phyloP scores from a whole-genome alignment of 805 yeast species.

The Cyberlindnera sargentensis region DNA sequence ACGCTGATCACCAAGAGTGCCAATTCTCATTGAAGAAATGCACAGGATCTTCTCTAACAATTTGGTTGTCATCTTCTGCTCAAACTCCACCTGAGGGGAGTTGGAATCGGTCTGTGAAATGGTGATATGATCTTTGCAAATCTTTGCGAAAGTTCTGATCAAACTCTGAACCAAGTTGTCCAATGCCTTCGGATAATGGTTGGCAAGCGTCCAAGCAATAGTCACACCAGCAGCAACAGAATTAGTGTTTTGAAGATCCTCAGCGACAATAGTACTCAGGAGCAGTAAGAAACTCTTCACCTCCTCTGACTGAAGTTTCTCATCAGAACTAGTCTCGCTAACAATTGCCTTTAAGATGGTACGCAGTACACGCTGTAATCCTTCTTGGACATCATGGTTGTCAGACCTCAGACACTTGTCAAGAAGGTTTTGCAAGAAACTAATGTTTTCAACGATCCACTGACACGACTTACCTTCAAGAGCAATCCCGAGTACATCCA shows the following conservation, averaged over 20 bases:
- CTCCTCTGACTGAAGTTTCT: conserved; percentile 53
- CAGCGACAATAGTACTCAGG: conserved; percentile 63
- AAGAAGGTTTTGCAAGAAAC: conserved; percentile 61
- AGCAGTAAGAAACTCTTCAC: conserved; percentile 54
- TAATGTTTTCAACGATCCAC: conserved; percentile 74
- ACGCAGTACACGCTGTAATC: conserved; percentile 67
- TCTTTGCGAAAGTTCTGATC: conserved; percentile 82
- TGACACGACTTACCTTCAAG: conserved; percentile 66
- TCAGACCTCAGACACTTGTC: conserved; percentile 79
- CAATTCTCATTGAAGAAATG: conserved; percentile 72
- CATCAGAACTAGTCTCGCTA: conserved; percentile 35
- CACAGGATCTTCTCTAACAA: conserved; percentile 70
- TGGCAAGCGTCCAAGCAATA: conserved; percentile 72
- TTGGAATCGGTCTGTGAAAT: conserved; percentile 36
- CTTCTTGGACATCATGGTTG: conserved; percentile 82
- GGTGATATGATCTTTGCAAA: conserved; percentile 81
- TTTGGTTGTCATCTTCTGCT: conserved; percentile 73
- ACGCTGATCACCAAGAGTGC: conserved; percentile 88
- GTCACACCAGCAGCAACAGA: conserved; percentile 86
- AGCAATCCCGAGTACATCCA: conserved; percentile 81
- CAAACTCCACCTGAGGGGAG: conserved; percentile 45
- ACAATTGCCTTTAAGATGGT: conserved; percentile 62
- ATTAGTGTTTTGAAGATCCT: conserved; percentile 65
- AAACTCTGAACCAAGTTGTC: conserved; percentile 70
- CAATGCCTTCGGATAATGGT: conserved; percentile 62